Evolutionary conservation across 2,329 filamentous ascomycete species (phyloP).

Genomic region (Colletotrichum sp.): DNA sequence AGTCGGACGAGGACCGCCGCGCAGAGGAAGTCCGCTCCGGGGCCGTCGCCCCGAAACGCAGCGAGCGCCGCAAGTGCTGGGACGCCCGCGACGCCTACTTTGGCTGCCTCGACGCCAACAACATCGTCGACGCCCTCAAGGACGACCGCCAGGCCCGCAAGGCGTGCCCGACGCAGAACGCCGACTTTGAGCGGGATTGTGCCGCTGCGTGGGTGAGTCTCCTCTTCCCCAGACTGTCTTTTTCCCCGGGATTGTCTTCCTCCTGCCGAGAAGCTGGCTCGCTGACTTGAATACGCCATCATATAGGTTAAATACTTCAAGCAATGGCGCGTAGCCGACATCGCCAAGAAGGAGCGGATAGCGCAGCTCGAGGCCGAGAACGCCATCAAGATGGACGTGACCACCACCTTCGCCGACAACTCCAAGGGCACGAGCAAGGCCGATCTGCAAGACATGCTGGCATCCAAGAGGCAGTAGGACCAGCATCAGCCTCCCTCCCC

Average conservation of each 20-base stretch:
- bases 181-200: slow-evolving; percentile 82
- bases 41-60: slow-evolving; percentile 80
- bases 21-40: slow-evolving; percentile 61
- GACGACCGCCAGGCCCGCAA: slow-evolving; percentile 42
- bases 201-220: slow-evolving; percentile 84
- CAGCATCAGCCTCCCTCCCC: not conserved
- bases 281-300: not conserved
- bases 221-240: no score
- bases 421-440: slow-evolving; percentile 33
- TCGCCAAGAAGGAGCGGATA: slow-evolving; percentile 81
- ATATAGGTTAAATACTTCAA: slow-evolving; percentile 96
- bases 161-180: slow-evolving; percentile 44
- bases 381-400: slow-evolving; percentile 62
- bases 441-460: slow-evolving; percentile 44
- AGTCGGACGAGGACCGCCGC: slow-evolving; percentile 48
- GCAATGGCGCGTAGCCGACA: slow-evolving; percentile 91
- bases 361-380: slow-evolving; percentile 77
- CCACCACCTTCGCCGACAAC: slow-evolving; percentile 34
- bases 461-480: slow-evolving; percentile 21
- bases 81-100: slow-evolving; percentile 89
- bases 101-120: slow-evolving; percentile 79
- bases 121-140: slow-evolving; percentile 73
- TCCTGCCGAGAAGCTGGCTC: not conserved
- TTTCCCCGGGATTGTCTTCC: no score
- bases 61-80: slow-evolving; percentile 86